Evolutionary conservation across 768 basidiomycete species (phyloP), one percentile per base, ranked within the genome.

Genomic region (Harrya chromipes): DNA sequence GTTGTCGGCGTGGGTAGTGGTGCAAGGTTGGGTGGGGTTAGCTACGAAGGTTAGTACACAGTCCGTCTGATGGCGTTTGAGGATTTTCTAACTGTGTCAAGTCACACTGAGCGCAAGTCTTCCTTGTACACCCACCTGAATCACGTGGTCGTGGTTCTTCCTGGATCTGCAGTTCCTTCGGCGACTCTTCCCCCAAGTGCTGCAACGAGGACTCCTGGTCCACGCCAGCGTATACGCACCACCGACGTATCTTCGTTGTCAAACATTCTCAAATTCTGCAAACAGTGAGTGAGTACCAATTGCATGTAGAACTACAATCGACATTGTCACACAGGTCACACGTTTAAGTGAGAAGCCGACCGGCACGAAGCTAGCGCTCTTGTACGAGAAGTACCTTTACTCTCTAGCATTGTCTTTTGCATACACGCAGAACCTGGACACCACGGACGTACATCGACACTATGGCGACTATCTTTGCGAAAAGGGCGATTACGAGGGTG

Each of bases 401-500:
- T 68, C 78, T 0, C 77, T 95, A 4, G 94, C 95, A 0, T 71
- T 97, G 29, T 85, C 80, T 49, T 75, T 98, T 11, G 97, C 94
- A 3, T 77, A 84, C 57, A 87, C 87, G 0, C 87, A 91, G 53
- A 77, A 78, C 10, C 72, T 97, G 17, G 87, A 90, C 37, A 77
- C 95, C 1, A 90, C 92, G 0, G 93, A 97, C 58, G 94, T 97
- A 19, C 88, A 94, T 59, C 74, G 83, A 38, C 85, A 87, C 50
- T 95, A 94, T 61, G 95, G 93, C 1, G 94, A 98, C 61, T 83
- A 94, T 62, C 33, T 33, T 12, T 97, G 98, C 63, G 61, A 74
- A 16, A 97, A 95, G 67, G 87, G 85, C 5, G 93, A 97, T 60
- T 95, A 87, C 59, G 97, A 98, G 52, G 87, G 83, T 6, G 87